A percentile compares a stretch with the other conserved stretches of the same genome.
Conservation (phyloP, 1,139 yeast genomes). For the Scheffersomyces cryptocercus region DNA sequence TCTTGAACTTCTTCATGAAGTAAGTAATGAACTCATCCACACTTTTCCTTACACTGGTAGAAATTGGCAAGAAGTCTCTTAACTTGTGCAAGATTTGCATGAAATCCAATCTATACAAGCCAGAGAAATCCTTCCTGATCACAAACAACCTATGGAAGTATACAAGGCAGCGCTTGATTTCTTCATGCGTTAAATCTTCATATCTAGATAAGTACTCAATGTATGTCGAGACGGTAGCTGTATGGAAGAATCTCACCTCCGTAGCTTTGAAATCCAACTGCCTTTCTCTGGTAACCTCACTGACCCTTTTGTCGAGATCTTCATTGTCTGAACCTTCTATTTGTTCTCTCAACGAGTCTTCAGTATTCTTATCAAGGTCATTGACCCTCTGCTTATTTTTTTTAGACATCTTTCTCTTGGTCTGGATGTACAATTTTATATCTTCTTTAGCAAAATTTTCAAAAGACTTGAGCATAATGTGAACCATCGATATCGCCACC, state of each 20-base stretch:
- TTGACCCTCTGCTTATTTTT: conserved; percentile 15
- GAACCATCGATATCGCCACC: conserved; percentile 66
- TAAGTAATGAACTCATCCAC: conserved; percentile 67
- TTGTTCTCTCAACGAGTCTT: conserved; percentile 31
- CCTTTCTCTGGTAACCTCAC: conserved; percentile 45
- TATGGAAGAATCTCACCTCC: conserved; percentile 43
- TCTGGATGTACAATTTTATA: conserved; percentile 54
- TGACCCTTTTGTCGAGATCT: conserved; percentile 43
- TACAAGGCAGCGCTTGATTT: conserved; percentile 63
- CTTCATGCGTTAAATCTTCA: conserved; percentile 60
- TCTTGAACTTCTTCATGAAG: conserved; percentile 64
- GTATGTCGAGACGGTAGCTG: conserved; percentile 51
- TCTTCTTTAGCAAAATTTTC: conserved; percentile 68
- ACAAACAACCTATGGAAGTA: conserved; percentile 76
- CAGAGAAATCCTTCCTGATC: conserved; percentile 56
- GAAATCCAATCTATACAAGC: conserved; percentile 74
- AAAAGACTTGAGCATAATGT: conserved; percentile 64
- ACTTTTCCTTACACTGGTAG: conserved; percentile 50
- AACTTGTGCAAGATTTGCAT: conserved; percentile 44
- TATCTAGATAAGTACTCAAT: conserved; percentile 54
- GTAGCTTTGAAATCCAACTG: conserved; percentile 48
- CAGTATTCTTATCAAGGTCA: conserved; percentile 29
- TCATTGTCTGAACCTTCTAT: conserved; percentile 48
- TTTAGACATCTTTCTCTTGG: conserved; percentile 39
- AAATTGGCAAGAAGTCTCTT: conserved; percentile 30